These are phyloP conservation scores for Psilocybe sp. DNA, from an alignment of 768 basidiomycete genomes.

Conservation along the genomic window DNA sequence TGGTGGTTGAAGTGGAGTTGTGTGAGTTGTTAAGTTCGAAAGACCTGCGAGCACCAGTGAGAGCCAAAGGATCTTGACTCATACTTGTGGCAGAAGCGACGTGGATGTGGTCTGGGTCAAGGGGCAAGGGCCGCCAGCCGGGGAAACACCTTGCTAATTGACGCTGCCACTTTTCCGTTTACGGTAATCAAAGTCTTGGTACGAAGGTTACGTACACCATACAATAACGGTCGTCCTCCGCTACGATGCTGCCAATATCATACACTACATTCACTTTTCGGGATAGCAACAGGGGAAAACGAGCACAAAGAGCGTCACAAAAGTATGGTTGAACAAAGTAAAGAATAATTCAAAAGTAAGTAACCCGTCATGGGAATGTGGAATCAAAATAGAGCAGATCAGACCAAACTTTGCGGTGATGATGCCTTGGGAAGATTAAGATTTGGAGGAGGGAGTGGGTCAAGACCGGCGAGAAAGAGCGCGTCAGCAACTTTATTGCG, in stretches of 20 bases:
- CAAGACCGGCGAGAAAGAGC: slow-evolving; percentile 46
- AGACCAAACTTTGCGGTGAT: slow-evolving; percentile 25
- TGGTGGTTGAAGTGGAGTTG: slow-evolving; percentile 5
- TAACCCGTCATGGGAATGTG: neutral
- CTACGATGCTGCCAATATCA: slow-evolving; percentile 2
- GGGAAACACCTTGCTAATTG: slow-evolving; percentile 21
- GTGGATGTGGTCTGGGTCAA: slow-evolving; percentile 17
- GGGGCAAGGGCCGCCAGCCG: slow-evolving; percentile 19
- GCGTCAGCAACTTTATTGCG: slow-evolving; percentile 43
- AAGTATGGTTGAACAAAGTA: neutral
- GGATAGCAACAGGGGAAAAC: neutral
- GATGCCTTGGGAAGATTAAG: slow-evolving; percentile 27
- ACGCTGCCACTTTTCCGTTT: slow-evolving; percentile 24
- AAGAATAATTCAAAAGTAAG: neutral
- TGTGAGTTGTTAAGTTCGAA: slow-evolving; percentile 1
- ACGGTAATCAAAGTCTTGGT: slow-evolving; percentile 21
- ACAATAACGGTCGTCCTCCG: neutral
- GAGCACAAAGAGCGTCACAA: neutral
- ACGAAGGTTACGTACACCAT: neutral
- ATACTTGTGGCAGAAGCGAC: slow-evolving; percentile 16
- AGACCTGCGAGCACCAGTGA: slow-evolving; percentile 4
- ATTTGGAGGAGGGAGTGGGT: slow-evolving; percentile 39
- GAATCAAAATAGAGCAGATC: slow-evolving; percentile 8
- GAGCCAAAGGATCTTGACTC: slow-evolving; percentile 14
- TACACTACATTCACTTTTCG: neutral